Evolutionary conservation across 1,284 basidiomycete genomes (phyloP).

Genomic region (Boletellus deceptivus): DNA sequence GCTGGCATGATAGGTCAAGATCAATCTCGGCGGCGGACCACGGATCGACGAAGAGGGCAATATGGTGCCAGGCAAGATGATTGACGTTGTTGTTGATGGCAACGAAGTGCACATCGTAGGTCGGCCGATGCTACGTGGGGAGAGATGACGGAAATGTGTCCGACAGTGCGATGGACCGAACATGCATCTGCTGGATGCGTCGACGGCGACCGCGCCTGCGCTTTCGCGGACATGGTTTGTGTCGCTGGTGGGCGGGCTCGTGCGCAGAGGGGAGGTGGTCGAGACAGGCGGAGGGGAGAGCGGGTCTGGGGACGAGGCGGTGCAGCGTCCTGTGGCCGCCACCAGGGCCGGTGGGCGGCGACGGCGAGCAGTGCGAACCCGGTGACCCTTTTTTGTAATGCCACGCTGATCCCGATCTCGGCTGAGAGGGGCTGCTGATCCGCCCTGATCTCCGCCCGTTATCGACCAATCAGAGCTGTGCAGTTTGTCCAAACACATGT

Average conservation of each 20-base stretch:
- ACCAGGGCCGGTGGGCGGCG: slow-evolving; percentile 59
- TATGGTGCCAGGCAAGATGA: slow-evolving; percentile 44
- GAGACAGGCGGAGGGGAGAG: slow-evolving; percentile 13
- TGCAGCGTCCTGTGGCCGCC: slow-evolving; percentile 27
- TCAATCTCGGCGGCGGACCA: slow-evolving; percentile 59
- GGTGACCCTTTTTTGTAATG: slow-evolving; percentile 9
- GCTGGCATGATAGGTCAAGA: slow-evolving; percentile 52
- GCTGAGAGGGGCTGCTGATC: slow-evolving; percentile 4
- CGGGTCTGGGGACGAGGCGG: slow-evolving; percentile 35
- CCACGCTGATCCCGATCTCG: slow-evolving; percentile 5
- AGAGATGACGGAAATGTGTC: slow-evolving; percentile 11
- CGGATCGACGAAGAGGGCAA: slow-evolving; percentile 57
- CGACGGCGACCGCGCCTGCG: slow-evolving; percentile 46
- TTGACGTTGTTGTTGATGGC: slow-evolving; percentile 80
- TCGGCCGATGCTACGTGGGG: slow-evolving; percentile 21
- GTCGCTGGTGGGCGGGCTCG: slow-evolving; percentile 36
- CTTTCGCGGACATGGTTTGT: slow-evolving; percentile 54
- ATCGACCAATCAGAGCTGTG: slow-evolving; percentile 31
- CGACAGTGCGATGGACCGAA: slow-evolving; percentile 47
- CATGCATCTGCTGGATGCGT: slow-evolving; percentile 51
- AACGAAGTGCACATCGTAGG: slow-evolving; percentile 69
- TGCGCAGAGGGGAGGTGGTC: slow-evolving; percentile 17
- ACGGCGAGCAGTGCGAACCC: slow-evolving; percentile 43
- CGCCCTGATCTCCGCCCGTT: slow-evolving; percentile 12
- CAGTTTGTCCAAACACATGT: slow-evolving; percentile 19